Evolutionary conservation across 768 basidiomycete genomes (phyloP), one percentile per base, ranked within the genome.

Genomic region (Lactifluus piperatus): DNA sequence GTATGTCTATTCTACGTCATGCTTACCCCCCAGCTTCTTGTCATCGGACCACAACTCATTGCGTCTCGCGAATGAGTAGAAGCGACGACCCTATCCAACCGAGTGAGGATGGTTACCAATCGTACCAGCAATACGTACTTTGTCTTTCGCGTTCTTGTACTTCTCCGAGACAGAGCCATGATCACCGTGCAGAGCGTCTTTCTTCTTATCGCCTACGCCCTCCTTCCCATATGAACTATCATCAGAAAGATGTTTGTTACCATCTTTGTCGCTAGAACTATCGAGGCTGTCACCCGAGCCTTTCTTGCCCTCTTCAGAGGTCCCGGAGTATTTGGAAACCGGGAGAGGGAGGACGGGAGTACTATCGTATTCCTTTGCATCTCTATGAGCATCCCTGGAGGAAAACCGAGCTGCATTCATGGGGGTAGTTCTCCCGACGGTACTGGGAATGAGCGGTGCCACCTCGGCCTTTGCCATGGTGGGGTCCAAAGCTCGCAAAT

Each of bases 1-100:
- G 20, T 22, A 39, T 8, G 18, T 47, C 30, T 36, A 16, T 13
- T 18, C 24, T 13, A 53, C 24, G 20, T 14, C 1, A 24, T 60
- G 26, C 50, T 57, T 26, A 49, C 51, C 52, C n/a, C 41, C 39
- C 18, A 20, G 20, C 20, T 43, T 52, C 37, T 56, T 46, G 48
- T 59, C 55, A 13, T 64, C 60, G 11, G 69, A 53, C 62, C 65
- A 66, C 7, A 66, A n/a, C 27, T 52, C 37, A 43, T 58, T 58
- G 51, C 64, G 27, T 55, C 65, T n/a, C 34, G 64, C 13, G 18
- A 57, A 20, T 3, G 63, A 46, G 48, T 65, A 51, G 63, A 60
- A 69, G 16, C 43, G 51, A 27, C 66, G 64, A 63, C 66, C 50
- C n/a, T 46, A 13, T 36, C 41, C 36, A 14, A 43, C n/a, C 22